Conservation (phyloP, 2,329 filamentous ascomycete species). For the Aspergillus versicolor region DNA sequence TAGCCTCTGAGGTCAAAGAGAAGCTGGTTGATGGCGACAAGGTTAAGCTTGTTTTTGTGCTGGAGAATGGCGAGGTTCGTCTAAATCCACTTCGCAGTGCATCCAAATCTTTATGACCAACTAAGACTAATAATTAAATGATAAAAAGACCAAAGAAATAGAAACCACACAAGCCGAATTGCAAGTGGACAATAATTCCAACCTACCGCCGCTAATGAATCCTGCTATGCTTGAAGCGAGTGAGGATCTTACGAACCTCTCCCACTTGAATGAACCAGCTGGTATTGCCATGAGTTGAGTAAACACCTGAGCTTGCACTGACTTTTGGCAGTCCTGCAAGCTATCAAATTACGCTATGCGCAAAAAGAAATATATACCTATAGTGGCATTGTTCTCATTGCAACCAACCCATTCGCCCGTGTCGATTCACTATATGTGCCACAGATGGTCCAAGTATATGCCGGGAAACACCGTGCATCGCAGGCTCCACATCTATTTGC, state of each 20-base stretch:
- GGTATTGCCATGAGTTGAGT: constrained; percentile 54
- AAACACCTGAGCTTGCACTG: constrained; percentile 16
- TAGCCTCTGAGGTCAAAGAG: constrained; percentile 89
- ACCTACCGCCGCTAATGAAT: constrained; percentile 93
- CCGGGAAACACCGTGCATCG: constrained; percentile 91
- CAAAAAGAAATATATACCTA: constrained; percentile 99
- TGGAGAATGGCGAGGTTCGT: constrained; percentile 88
- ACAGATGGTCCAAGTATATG: constrained; percentile 99
- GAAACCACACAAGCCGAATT: constrained; percentile 75
- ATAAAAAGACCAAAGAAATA: constrained; percentile 69
- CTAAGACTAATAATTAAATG: constrained; percentile 6
- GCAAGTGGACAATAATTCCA: constrained; percentile 71
- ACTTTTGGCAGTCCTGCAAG: constrained; percentile 74
- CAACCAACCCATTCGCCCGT: constrained; percentile 94
- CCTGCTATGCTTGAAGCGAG: constrained; percentile 97
- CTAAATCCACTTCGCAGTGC: not conserved
- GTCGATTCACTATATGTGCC: constrained; percentile 98
- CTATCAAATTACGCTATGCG: constrained; percentile 92
- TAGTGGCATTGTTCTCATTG: constrained; percentile 96
- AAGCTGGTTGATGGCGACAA: constrained; percentile 83
- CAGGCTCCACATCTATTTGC: constrained; percentile 98
- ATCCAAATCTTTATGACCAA: not conserved
- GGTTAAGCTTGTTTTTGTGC: constrained; percentile 79
- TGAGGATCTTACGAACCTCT: constrained; percentile 95
- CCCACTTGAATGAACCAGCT: constrained; percentile 96